phyloP scores from a whole-genome alignment of 352 stramenopile species.

The Pythium phragmiticola region DNA sequence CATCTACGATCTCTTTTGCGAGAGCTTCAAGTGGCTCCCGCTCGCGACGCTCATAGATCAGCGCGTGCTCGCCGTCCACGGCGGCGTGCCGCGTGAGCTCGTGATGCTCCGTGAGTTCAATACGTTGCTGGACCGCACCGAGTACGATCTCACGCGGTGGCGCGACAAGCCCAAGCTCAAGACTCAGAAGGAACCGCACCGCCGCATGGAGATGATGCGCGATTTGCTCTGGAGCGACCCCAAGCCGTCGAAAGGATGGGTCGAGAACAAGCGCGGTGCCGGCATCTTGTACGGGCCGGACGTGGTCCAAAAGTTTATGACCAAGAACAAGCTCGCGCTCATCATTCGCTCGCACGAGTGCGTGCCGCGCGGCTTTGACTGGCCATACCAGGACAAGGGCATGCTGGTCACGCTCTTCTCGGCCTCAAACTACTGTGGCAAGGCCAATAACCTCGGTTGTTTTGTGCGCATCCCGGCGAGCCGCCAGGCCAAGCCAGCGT shows the following conservation, averaged over 20 bases:
- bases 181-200: slow-evolving; percentile 46
- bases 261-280: slow-evolving; percentile 80
- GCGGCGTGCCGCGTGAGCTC: slow-evolving; percentile 69
- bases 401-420: slow-evolving; percentile 89
- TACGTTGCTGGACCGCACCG: slow-evolving; percentile 50
- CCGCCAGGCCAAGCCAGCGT: slow-evolving; percentile 68
- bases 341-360: slow-evolving; percentile 88
- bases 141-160: slow-evolving; percentile 78
- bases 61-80: slow-evolving; percentile 74
- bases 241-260: slow-evolving; percentile 56
- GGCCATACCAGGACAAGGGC: slow-evolving; percentile 75
- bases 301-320: slow-evolving; percentile 85
- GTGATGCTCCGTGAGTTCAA: slow-evolving; percentile 61
- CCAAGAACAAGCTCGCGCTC: slow-evolving; percentile 77
- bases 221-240: slow-evolving; percentile 86
- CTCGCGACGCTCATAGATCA: slow-evolving; percentile 75
- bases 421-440: slow-evolving; percentile 85
- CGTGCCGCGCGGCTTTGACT: slow-evolving; percentile 77
- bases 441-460: slow-evolving; percentile 82
- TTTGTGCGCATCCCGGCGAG: slow-evolving; percentile 81
- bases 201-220: slow-evolving; percentile 71
- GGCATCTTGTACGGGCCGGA: slow-evolving; percentile 77
- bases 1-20: slow-evolving; percentile 81
- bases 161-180: slow-evolving; percentile 58
- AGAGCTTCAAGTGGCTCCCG: slow-evolving; percentile 75